These are phyloP conservation scores for Globisporangium paroecandrum DNA, from an alignment of 352 stramenopile genomes.

Conservation along the genomic window DNA sequence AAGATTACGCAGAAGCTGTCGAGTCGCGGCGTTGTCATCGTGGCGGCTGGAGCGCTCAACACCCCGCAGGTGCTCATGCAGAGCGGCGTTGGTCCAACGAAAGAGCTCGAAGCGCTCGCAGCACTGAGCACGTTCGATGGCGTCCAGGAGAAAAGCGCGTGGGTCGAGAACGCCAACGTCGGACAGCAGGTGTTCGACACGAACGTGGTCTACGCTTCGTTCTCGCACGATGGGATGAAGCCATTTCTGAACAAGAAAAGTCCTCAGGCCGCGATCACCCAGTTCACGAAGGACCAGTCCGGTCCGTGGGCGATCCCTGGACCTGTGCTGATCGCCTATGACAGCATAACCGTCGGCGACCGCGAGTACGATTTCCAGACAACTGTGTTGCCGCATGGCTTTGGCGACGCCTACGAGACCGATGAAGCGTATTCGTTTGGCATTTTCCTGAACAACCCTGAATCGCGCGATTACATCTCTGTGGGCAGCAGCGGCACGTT, in stretches of 20 bases:
- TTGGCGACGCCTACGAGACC: constrained; percentile 20
- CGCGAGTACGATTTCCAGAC: constrained; percentile 29
- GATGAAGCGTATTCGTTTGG: constrained; percentile 21
- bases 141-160: constrained; percentile 20
- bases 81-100: constrained; percentile 60
- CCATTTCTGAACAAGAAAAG: constrained; percentile 23
- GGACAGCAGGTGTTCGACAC: constrained; percentile 23
- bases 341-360: constrained; percentile 21
- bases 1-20: constrained; percentile 24
- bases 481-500: constrained; percentile 8
- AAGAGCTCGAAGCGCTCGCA: constrained; percentile 43
- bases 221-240: constrained; percentile 19
- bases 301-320: constrained; percentile 24
- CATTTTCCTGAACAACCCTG: constrained; percentile 28
- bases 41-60: constrained; percentile 65
- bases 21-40: constrained; percentile 53
- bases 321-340: constrained; percentile 29
- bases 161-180: constrained; percentile 19
- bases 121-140: constrained; percentile 12
- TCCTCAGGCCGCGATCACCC: constrained; percentile 12
- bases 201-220: constrained; percentile 20
- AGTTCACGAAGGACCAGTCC: constrained; percentile 24
- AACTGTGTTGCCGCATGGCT: constrained; percentile 26
- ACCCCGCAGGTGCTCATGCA: constrained; percentile 83
- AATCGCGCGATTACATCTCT: constrained; percentile 22